A percentile compares a stretch with the other conserved stretches of the same genome.
Conservation (phyloP, 345 rosid genomes). For the Eucalyptus pumila region DNA sequence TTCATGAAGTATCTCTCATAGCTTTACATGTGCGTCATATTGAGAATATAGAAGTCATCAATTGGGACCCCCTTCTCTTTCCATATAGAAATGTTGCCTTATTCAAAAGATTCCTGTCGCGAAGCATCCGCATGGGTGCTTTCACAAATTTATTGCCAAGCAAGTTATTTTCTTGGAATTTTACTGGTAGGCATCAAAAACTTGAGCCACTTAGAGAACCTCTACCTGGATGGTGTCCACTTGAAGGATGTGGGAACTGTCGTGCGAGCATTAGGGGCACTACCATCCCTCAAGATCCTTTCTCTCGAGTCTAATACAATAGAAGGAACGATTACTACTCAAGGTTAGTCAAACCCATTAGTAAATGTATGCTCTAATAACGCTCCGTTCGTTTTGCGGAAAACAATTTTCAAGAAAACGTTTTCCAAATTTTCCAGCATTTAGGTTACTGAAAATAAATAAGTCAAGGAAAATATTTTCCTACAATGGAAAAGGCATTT, state of each 20-base stretch:
- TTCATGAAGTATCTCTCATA: too few relatives aligned
- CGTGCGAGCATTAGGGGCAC: not conserved
- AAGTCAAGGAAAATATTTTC: too few relatives aligned
- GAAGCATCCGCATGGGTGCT: not conserved
- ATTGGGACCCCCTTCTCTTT: not conserved
- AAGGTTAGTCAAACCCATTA: not conserved
- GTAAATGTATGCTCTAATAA: not conserved
- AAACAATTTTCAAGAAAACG: too few relatives aligned
- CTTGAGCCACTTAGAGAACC: not conserved
- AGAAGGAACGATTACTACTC: not conserved
- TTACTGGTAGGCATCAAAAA: not conserved
- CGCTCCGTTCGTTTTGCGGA: rapidly evolving
- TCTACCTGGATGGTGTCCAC: not conserved
- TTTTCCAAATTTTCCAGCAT: rapidly evolving
- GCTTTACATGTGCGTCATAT: not conserved
- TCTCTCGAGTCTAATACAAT: rapidly evolving
- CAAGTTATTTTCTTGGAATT: not conserved
- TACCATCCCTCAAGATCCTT: not conserved
- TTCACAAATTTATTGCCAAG: not conserved
- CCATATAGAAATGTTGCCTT: not conserved
- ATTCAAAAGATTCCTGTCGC: rapidly evolving
- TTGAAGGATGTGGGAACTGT: not conserved
- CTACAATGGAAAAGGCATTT: too few relatives aligned
- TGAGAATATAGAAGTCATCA: too few relatives aligned
- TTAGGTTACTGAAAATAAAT: too few relatives aligned